Evolutionary conservation across 176 grass and related monocot species (phyloP).

Genomic region (Musa beccarii): DNA sequence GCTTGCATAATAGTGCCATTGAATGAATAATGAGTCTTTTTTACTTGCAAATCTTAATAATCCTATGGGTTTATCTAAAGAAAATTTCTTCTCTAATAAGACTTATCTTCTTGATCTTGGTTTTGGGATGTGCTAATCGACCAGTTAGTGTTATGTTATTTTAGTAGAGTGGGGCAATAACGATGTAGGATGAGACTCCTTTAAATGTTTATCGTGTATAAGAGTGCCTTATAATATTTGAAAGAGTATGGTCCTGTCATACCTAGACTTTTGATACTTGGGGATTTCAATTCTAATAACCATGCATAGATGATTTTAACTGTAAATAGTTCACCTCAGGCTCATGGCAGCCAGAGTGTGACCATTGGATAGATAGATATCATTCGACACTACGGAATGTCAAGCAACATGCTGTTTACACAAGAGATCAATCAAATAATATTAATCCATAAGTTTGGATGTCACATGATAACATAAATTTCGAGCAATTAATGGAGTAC

Average conservation of each 20-base stretch:
- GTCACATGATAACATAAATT: background rate
- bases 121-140: no score
- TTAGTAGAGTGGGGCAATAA: no score
- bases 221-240: no score
- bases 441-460: background rate
- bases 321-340: background rate
- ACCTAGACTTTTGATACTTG: background rate
- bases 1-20: no score
- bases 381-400: background rate
- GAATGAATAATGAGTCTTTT: no score
- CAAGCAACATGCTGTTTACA: background rate
- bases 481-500: background rate
- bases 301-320: background rate
- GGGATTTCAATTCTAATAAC: background rate
- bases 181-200: no score
- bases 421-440: background rate
- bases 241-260: background rate
- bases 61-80: no score
- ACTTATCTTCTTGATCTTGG: no score
- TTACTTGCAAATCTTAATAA: no score
- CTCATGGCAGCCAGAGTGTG: background rate
- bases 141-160: no score
- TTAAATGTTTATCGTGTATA: no score
- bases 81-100: no score
- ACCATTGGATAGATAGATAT: background rate